These are phyloP conservation scores for Talaromyces sp. DNA, from an alignment of 2,329 filamentous ascomycete genomes.

Conservation along the genomic window DNA sequence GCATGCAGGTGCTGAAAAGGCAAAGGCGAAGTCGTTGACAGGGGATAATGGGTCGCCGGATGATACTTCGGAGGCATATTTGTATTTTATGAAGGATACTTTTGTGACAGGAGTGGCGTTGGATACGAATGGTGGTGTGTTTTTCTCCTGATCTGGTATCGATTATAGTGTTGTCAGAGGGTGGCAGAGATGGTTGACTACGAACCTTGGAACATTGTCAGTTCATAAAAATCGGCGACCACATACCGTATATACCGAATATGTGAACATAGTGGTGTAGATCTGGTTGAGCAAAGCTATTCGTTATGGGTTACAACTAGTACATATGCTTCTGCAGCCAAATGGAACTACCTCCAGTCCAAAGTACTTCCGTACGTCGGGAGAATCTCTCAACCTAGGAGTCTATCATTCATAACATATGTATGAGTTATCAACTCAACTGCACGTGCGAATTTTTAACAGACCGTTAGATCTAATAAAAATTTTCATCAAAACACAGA, in stretches of 20 bases:
- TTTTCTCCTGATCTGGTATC: neutral
- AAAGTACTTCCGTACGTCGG: neutral
- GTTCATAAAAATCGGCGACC: neutral
- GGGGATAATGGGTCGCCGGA: slow-evolving; percentile 38
- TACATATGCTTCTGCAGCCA: neutral
- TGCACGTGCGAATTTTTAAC: neutral
- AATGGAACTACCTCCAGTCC: neutral
- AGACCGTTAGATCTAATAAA: neutral
- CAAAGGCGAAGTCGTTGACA: slow-evolving; percentile 21
- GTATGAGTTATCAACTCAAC: neutral
- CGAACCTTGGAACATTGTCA: neutral
- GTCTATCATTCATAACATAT: neutral
- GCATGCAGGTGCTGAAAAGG: neutral
- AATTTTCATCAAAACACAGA: neutral
- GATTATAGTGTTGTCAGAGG: neutral
- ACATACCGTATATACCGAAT: no score
- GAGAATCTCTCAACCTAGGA: neutral
- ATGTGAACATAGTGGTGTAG: no score
- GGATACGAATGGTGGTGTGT: slow-evolving; percentile 33
- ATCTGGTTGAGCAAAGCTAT: no score
- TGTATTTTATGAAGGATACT: slow-evolving; percentile 42
- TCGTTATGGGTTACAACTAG: no score
- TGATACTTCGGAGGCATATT: slow-evolving; percentile 48
- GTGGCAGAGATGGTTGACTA: neutral
- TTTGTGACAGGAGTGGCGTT: slow-evolving; percentile 38